Evolutionary conservation across 805 yeast species (phyloP), one percentile per base, ranked within the genome.

Genomic region (Ogataea trehaloabstinens): DNA sequence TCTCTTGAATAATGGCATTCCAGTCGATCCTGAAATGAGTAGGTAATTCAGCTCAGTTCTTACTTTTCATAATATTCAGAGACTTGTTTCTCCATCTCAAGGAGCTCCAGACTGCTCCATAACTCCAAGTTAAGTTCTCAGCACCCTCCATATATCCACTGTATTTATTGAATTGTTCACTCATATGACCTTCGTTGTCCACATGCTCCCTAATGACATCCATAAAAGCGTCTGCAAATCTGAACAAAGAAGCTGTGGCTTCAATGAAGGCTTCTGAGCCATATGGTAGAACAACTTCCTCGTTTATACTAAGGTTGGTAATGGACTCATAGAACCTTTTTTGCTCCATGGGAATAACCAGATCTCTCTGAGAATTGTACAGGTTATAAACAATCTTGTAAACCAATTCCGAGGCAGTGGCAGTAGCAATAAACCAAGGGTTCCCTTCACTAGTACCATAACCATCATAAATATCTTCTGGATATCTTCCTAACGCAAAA

Each of bases 71-170:
- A 20, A 55, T 47, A 8, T 53, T 41, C 11, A 63, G 35, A 1
- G 71, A 72, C 48, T 61, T 73, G 21, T 53, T 47, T 60, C 93
- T 78, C 80, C 85, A 76, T 58, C 81, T 70, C 41, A 74, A 65
- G 8, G 91, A 78, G 49, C 78, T 74, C 78, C 83, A 80, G 32
- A 85, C 76, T 4, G 95, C 73, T 22, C 88, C 78, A 58, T 87
- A 87, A 44, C 95, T 83, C 98, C 98, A 91, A 4, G 97, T 90
- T 50, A 91, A 74, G 51, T 85, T 77, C 39, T 66, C 63, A 0
- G 98, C 98, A 5, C 98, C 98, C 60, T 82, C 84, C 83, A 88
- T 78, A 58, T 63, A 88, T 0, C 98, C 98, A 29, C 73, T 78
- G 52, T 80, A 73, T 53, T 75, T 78, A 63, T 85, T 87, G 60